phyloP scores from a whole-genome alignment of 2,329 filamentous ascomycete genomes.

The Trichoderma koningiopsis region DNA sequence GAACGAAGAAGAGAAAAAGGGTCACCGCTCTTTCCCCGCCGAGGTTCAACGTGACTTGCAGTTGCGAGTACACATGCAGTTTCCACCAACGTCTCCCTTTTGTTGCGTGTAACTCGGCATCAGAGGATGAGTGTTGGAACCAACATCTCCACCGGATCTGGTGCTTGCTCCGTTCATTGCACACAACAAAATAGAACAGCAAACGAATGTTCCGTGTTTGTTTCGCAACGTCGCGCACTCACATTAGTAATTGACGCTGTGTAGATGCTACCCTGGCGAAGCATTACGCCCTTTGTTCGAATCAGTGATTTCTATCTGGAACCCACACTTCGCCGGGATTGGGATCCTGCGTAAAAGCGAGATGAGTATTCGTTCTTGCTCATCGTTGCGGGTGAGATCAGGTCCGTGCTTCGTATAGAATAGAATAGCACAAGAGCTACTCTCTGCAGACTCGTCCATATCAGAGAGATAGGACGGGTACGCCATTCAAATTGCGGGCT shows the following conservation, averaged over 20 bases:
- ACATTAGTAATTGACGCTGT: constrained; percentile 3
- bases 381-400: background rate
- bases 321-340: constrained; percentile 1
- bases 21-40: background rate
- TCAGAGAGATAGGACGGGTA: background rate
- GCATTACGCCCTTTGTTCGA: background rate
- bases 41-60: background rate
- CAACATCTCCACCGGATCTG: constrained; percentile 4
- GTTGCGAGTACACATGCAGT: background rate
- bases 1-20: background rate
- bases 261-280: background rate
- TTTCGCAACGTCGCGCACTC: background rate
- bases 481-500: constrained; percentile 4
- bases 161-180: constrained; percentile 12
- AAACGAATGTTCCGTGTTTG: background rate
- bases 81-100: background rate
- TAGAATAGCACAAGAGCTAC: background rate
- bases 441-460: background rate
- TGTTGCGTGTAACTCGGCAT: background rate
- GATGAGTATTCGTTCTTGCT: background rate
- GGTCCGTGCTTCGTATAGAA: background rate
- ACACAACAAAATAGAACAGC: background rate
- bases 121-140: background rate
- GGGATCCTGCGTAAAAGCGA: constrained; percentile 9
- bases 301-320: constrained; percentile 1